Evolutionary conservation across 2,329 filamentous ascomycete species (phyloP), one percentile per base, ranked within the genome.

Genomic region (Diaporthe velutina): DNA sequence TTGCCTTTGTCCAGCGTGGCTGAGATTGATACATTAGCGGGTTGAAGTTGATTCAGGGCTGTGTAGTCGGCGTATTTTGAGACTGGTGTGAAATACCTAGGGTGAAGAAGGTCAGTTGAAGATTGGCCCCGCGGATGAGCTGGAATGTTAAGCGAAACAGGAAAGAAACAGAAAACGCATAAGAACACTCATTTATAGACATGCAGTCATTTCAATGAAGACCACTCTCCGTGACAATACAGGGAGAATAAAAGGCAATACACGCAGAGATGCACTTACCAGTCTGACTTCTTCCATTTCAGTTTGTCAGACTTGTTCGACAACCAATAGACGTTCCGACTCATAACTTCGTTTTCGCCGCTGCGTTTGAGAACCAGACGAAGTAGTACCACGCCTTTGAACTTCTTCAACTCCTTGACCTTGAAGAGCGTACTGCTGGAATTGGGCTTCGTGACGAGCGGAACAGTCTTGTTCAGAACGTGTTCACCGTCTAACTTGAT

Each of bases 271-370:
- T 40, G 8, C 87, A 67, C 64, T 52, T 22, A 91, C 90, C 90
- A 93, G 1, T 85, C 87, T 4, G 90, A 90, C 1, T 86, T 83
- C 0, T 84, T 82, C 90, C 90, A 93, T 75, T 89, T 83, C 7
- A 93, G 80, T 0, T 79, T 80, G 77, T 93, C 91, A 0, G 83
- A 73, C 0, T 81, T 80, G 0, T 81, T 79, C 1, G 87, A 78
- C 0, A 92, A 77, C 90, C 90, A 92, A 83, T 93, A 93, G 0
- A 91, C 88, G 76, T 91, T 92, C 2, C 89, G 84, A 75, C 88
- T 91, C 3, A 92, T 77, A 0, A 83, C 77, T 0, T 72, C 64
- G 3, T 77, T 75, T 19, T 77, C 73, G 0, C 76, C 74, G 35
- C 87, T 83, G 40, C 87, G 83, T 0, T 78, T 79, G 0, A 92